Conservation (phyloP, 2,329 filamentous ascomycete species). For the Aschersonia sp. region DNA sequence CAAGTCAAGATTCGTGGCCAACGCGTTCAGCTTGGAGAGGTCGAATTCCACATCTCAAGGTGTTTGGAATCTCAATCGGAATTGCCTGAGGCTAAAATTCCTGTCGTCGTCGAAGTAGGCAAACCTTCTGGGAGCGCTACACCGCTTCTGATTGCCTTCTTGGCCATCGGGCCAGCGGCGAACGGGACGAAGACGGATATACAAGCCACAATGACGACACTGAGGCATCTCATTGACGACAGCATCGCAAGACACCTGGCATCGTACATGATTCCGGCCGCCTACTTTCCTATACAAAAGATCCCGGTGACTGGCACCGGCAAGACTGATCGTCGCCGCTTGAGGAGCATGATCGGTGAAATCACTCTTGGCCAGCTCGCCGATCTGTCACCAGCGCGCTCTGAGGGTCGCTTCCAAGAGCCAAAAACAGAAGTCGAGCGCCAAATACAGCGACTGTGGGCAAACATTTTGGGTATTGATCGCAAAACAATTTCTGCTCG, state of each 20-base stretch:
- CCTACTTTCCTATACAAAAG: conserved; percentile 5
- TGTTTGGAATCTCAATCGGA: neutral
- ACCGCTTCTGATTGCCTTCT: neutral
- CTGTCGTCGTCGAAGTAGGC: neutral
- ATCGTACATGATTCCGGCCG: conserved; percentile 8
- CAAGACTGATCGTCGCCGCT: conserved; percentile 7
- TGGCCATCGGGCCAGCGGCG: neutral
- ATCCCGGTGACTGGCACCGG: conserved; percentile 5
- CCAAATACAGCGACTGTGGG: conserved; percentile 6
- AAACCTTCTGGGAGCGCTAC: neutral
- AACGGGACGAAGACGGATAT: neutral
- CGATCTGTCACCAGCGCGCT: neutral
- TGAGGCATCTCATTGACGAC: neutral
- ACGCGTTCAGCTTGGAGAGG: conserved; percentile 26
- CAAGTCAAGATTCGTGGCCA: conserved; percentile 43
- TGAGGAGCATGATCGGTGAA: conserved; percentile 2
- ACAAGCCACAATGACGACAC: neutral
- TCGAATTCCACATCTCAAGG: conserved; percentile 6
- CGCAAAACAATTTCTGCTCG: conserved; percentile 5
- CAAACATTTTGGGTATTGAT: conserved; percentile 3
- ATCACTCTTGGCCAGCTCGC: neutral
- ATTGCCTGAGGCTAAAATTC: neutral
- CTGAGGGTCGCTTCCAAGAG: too few species aligned
- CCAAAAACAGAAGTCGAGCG: conserved; percentile 1
- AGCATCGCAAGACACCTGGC: neutral